Base-by-base conservation (phyloP, 2,329 filamentous ascomycete species). In the Myriosclerotinia curreyana region DNA sequence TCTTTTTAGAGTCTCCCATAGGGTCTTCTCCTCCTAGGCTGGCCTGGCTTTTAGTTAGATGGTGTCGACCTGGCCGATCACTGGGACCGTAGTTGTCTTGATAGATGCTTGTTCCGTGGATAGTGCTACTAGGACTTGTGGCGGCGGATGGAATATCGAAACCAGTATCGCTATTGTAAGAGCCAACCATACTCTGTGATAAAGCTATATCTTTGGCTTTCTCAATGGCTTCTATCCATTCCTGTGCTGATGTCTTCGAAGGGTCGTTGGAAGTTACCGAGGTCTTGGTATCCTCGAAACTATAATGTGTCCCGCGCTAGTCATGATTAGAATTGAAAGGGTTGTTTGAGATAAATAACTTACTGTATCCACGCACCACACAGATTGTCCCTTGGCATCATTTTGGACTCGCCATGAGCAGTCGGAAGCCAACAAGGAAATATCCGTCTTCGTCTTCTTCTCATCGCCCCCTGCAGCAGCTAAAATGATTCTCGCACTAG, bases 311-410 rank as follows among this genome's bases (percentile, higher is more conserved):
- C 65, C 96, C 93, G 69, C 86, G 86, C 94, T 76, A 56, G 68
- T 68, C 65, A 70, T 54, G 22, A 61, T 68, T 50, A 67, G 66
- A 28, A 55, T 65, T 51, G 15, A 28, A 51, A 49, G 31, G 14
- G 9, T 28, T 8, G 7, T 46, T 54, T 46, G 58, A 31, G 46
- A 51, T 54, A 50, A 63, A 2, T 36, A 66, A 64, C 92, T 82
- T 86, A 98, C 95, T 70, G 91, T 96, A 79, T 98, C 92, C 60
- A 98, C 88, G 76, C 89, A 89, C 91, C 92, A 98, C 65, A 90
- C 87, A 36, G 87, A 88, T 77, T 94, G 84, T 34, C 92, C 93
- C 76, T 96, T 97, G n/a, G 86, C 82, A 76, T 96, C 95, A 53
- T 88, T 84, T 70, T 90, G 91, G 60, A 83, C 92, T 74, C 85